phyloP scores from a whole-genome alignment of 768 basidiomycete genomes.

The Lactarius evosmus region DNA sequence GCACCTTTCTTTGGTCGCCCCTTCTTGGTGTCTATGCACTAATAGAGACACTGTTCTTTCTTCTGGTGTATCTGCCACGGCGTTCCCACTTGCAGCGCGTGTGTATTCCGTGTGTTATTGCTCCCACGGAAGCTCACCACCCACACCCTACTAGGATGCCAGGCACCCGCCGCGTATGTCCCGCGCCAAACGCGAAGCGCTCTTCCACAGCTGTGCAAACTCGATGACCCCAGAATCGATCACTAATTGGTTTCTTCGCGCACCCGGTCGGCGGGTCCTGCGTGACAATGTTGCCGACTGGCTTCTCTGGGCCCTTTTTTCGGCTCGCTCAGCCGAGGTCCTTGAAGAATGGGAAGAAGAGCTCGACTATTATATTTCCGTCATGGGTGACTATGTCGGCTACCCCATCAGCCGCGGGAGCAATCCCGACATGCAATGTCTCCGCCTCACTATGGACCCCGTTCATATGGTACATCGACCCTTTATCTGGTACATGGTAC shows the following conservation, averaged over 20 bases:
- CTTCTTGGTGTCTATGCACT: slow-evolving; percentile 38
- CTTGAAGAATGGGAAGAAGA: slow-evolving; percentile 48
- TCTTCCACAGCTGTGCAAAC: slow-evolving; percentile 48
- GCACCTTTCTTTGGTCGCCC: slow-evolving; percentile 33
- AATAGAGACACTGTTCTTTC: slow-evolving; percentile 49
- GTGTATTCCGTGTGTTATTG: slow-evolving; percentile 17
- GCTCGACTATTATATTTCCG: slow-evolving; percentile 44
- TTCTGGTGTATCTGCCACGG: slow-evolving; percentile 49
- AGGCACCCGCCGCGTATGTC: slow-evolving; percentile 39
- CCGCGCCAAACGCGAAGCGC: slow-evolving; percentile 42
- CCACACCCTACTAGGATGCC: slow-evolving; percentile 30
- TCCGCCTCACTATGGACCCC: slow-evolving; percentile 55
- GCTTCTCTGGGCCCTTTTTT: slow-evolving; percentile 66
- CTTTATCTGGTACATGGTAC: slow-evolving; percentile 61
- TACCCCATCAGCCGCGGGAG: slow-evolving; percentile 42
- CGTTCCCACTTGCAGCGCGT: slow-evolving; percentile 48
- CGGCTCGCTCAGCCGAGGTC: slow-evolving; percentile 35
- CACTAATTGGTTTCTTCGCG: slow-evolving; percentile 53
- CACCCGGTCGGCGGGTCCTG: slow-evolving; percentile 33
- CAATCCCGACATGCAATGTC: slow-evolving; percentile 40
- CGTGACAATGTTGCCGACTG: slow-evolving; percentile 54
- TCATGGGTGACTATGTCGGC: slow-evolving; percentile 43
- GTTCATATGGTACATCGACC: slow-evolving; percentile 57
- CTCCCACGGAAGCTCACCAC: background rate
- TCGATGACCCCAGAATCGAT: slow-evolving; percentile 33